Evolutionary conservation across 345 rosid genomes (phyloP).

Genomic region (Triadica sebifera): DNA sequence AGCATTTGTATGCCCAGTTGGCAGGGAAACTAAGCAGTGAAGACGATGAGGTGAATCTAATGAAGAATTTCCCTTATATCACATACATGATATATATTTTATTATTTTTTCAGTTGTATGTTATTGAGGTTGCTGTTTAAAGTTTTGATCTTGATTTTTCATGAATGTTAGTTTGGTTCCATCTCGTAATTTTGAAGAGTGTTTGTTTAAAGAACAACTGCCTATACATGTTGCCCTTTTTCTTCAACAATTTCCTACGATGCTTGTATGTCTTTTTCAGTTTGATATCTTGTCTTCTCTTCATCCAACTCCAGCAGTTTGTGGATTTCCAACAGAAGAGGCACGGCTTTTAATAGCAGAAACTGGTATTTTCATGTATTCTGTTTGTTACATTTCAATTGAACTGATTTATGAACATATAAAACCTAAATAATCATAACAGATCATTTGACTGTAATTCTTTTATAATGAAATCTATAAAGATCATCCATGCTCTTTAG

Average conservation of each 20-base stretch:
- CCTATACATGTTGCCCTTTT: neutral
- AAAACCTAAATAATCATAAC: neutral
- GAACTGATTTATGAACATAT: neutral
- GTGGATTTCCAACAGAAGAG: slow-evolving; percentile 79
- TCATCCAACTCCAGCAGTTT: slow-evolving; percentile 90
- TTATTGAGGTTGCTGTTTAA: neutral
- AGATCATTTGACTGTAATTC: neutral
- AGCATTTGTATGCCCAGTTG: slow-evolving; percentile 72
- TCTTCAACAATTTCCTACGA: neutral
- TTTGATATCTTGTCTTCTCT: slow-evolving; percentile 67
- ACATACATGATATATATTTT: neutral
- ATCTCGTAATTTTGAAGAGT: neutral
- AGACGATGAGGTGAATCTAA: slow-evolving; percentile 69
- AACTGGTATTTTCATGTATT: slow-evolving; percentile 46
- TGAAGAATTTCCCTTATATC: neutral
- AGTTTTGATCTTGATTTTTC: neutral
- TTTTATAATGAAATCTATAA: neutral
- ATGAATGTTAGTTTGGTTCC: neutral
- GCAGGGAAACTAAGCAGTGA: slow-evolving; percentile 66
- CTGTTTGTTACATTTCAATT: neutral
- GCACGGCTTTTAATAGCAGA: slow-evolving; percentile 72
- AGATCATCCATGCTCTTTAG: neutral
- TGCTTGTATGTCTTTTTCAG: slow-evolving; percentile 37
- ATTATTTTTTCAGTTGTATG: neutral
- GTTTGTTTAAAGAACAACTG: neutral